Evolutionary conservation across 805 yeast genomes (phyloP).

Genomic region (Candida dajiaensis): DNA sequence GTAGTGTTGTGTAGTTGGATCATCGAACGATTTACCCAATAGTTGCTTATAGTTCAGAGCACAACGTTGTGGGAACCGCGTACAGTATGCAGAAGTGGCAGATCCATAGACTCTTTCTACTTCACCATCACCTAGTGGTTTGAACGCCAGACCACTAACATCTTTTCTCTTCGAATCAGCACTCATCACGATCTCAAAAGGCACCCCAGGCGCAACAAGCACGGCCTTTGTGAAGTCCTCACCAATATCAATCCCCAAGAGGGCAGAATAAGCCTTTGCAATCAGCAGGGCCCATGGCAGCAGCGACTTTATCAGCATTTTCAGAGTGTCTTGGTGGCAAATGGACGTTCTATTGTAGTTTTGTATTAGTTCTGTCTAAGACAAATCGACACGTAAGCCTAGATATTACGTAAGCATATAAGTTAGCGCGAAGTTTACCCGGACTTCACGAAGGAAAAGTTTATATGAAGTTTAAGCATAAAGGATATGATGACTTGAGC

Average conservation of each 20-base stretch:
- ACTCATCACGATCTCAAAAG: constrained; percentile 82
- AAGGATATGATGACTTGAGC: no score
- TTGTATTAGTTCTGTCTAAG: background rate
- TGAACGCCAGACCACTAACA: constrained; percentile 67
- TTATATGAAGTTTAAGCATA: no score
- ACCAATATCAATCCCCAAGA: constrained; percentile 87
- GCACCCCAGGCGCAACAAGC: constrained; percentile 84
- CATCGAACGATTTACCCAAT: constrained; percentile 56
- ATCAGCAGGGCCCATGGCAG: constrained; percentile 7
- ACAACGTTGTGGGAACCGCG: constrained; percentile 70
- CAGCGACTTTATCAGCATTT: constrained; percentile 4
- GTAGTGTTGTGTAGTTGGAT: constrained; percentile 42
- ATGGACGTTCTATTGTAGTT: background rate
- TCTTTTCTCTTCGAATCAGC: constrained; percentile 92
- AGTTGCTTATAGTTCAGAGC: constrained; percentile 63
- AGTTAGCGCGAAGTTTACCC: background rate
- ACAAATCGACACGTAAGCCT: background rate
- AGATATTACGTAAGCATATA: background rate
- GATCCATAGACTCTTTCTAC: constrained; percentile 76
- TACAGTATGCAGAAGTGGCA: constrained; percentile 59
- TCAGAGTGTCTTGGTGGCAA: background rate
- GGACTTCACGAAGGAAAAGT: background rate
- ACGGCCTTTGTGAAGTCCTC: constrained; percentile 83
- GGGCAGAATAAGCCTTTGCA: constrained; percentile 41
- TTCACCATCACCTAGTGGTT: constrained; percentile 31